Percentiles rank a stretch among this genome's conserved stretches.
These are phyloP conservation scores for Pythium rhizo-oryzae DNA, from an alignment of 352 stramenopile genomes.

Conservation along the genomic window DNA sequence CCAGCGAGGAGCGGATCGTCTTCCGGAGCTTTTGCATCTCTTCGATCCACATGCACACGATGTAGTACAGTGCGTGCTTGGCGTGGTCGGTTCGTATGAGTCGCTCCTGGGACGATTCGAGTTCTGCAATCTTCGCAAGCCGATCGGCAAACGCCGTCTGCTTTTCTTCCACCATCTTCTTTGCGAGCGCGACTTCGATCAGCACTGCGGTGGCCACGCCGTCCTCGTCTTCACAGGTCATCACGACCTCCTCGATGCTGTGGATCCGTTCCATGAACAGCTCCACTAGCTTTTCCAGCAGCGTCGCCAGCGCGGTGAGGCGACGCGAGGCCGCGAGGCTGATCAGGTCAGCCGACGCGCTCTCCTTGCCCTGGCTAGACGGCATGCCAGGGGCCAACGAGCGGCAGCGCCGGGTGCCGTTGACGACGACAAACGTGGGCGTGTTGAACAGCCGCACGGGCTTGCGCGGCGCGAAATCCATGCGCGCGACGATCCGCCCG, in stretches of 20 bases:
- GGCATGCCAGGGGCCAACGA: neutral
- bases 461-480: conserved; percentile 55
- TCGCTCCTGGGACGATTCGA: conserved; percentile 32
- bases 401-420: conserved; percentile 19
- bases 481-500: conserved; percentile 67
- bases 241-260: conserved; percentile 57
- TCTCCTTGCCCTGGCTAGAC: neutral
- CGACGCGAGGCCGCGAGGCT: conserved; percentile 29
- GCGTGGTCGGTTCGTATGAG: conserved; percentile 51
- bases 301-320: conserved; percentile 4
- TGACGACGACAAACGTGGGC: conserved; percentile 21
- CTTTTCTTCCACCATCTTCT: conserved; percentile 49
- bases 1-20: conserved; percentile 62
- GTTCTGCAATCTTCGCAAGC: conserved; percentile 37
- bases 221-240: conserved; percentile 62
- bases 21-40: conserved; percentile 76
- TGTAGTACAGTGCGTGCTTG: conserved; percentile 63
- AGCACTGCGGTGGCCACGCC: conserved; percentile 61
- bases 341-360: conserved; percentile 31
- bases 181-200: conserved; percentile 68
- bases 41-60: conserved; percentile 76
- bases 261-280: conserved; percentile 68
- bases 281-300: conserved; percentile 48
- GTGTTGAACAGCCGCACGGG: conserved; percentile 37
- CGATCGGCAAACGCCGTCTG: conserved; percentile 42